Conservation (phyloP, 768 basidiomycete genomes). For the Trichaptum fuscoviolaceum region DNA sequence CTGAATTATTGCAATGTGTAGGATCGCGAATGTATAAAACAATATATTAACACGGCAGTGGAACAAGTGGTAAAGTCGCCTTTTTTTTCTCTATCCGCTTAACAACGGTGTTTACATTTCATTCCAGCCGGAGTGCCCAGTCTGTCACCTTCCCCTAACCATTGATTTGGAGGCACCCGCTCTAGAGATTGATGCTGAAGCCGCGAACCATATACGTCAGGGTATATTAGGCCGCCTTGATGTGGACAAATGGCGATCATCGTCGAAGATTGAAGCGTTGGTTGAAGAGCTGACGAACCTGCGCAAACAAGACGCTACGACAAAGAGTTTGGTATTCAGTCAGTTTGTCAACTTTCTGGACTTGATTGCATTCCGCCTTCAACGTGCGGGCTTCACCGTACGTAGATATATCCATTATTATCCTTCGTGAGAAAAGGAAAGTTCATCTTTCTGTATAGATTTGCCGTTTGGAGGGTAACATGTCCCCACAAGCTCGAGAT, state of each 20-base stretch:
- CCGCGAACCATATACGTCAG: slow-evolving; percentile 50
- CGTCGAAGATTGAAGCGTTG: slow-evolving; percentile 96
- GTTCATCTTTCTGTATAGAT: slow-evolving; percentile 41
- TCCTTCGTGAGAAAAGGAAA: neutral
- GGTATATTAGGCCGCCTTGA: slow-evolving; percentile 92
- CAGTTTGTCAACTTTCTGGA: slow-evolving; percentile 94
- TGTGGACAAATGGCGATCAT: slow-evolving; percentile 86
- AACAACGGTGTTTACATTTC: neutral
- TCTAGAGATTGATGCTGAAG: slow-evolving; percentile 61
- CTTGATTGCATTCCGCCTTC: slow-evolving; percentile 86
- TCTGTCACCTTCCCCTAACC: slow-evolving; percentile 87
- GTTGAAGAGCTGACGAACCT: slow-evolving; percentile 90
- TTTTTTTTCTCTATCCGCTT: slow-evolving; percentile 2
- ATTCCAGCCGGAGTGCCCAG: slow-evolving; percentile 81
- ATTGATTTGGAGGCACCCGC: slow-evolving; percentile 96
- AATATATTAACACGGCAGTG: slow-evolving; percentile 75
- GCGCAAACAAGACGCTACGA: slow-evolving; percentile 77
- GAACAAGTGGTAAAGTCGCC: slow-evolving; percentile 50
- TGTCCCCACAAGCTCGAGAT: slow-evolving; percentile 95
- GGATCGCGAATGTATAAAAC: slow-evolving; percentile 91
- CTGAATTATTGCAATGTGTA: neutral
- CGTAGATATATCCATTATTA: slow-evolving; percentile 19
- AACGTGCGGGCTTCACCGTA: slow-evolving; percentile 87
- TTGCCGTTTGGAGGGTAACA: slow-evolving; percentile 92
- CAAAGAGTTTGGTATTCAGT: slow-evolving; percentile 95